Percentiles rank a stretch among this genome's conserved stretches.
These are phyloP conservation scores for Talaromyces sp. DNA, from an alignment of 2,329 filamentous ascomycete genomes.

Conservation along the genomic window DNA sequence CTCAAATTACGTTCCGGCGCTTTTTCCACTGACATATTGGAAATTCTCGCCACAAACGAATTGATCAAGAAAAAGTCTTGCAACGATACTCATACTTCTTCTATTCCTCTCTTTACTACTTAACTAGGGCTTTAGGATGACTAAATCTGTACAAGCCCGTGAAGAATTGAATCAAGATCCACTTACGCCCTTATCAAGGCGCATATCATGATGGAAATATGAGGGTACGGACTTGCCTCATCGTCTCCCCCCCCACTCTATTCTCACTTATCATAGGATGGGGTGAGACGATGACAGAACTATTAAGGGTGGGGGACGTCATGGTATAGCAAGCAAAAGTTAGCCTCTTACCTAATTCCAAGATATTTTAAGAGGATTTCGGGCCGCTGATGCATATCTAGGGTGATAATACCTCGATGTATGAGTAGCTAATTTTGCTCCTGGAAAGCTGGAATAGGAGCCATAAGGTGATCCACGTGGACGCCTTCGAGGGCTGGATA, in stretches of 20 bases:
- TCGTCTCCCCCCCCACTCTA: not conserved
- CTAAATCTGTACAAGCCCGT: not conserved
- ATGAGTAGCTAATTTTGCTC: not conserved
- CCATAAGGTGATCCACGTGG: not conserved
- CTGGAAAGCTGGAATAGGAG: not conserved
- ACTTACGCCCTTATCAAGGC: not conserved
- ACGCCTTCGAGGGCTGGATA: not conserved
- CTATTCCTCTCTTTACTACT: not conserved
- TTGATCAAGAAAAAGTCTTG: not conserved
- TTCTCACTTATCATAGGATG: not conserved
- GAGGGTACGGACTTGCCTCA: not conserved
- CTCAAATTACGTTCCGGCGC: not conserved
- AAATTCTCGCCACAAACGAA: not conserved
- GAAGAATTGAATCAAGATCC: not conserved
- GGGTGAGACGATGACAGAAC: not conserved
- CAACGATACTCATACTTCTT: too few relatives aligned
- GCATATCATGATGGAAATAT: not conserved
- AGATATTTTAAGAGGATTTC: not conserved
- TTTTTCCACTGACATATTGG: not conserved
- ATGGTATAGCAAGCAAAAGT: not conserved
- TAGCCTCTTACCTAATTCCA: not conserved
- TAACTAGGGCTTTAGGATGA: not conserved
- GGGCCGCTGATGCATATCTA: not conserved
- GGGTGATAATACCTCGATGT: not conserved
- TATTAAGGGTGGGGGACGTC: not conserved